Conservation (phyloP, 2,329 filamentous ascomycete species). For the Epicoccum nigrum region DNA sequence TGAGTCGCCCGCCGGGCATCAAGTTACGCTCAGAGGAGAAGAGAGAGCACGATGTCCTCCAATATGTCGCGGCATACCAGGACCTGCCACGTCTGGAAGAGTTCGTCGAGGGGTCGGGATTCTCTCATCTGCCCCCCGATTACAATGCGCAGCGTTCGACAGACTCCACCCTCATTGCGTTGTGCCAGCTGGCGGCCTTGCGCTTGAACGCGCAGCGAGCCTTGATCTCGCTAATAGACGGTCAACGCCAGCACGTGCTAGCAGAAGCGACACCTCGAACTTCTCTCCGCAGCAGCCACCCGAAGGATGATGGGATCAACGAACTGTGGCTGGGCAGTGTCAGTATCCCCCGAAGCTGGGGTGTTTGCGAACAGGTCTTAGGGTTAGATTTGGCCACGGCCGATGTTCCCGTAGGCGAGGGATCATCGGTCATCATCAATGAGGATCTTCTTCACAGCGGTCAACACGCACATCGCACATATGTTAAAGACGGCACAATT, state of each 20-base stretch:
- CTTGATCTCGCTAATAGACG: constrained; percentile 47
- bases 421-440: constrained; percentile 16
- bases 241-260: constrained; percentile 43
- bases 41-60: constrained; percentile 36
- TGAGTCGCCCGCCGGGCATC: constrained; percentile 7
- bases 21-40: constrained; percentile 22
- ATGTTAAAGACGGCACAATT: constrained; percentile 21
- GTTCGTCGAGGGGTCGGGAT: constrained; percentile 7
- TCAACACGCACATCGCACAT: constrained; percentile 22
- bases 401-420: neutral
- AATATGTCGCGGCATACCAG: constrained; percentile 35
- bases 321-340: constrained; percentile 39
- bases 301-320: constrained; percentile 3
- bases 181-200: constrained; percentile 45
- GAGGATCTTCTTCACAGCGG: constrained; percentile 18
- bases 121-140: constrained; percentile 13
- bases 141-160: constrained; percentile 28
- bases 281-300: constrained; percentile 24
- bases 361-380: constrained; percentile 33
- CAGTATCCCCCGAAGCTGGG: constrained; percentile 36
- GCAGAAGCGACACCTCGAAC: constrained; percentile 46
- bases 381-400: constrained; percentile 10
- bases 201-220: constrained; percentile 41
- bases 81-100: constrained; percentile 29
- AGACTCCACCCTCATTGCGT: constrained; percentile 42